Evolutionary conservation across 2,329 filamentous ascomycete species (phyloP), one percentile per base, ranked within the genome.

Genomic region (Pseudopithomyces chartarum): DNA sequence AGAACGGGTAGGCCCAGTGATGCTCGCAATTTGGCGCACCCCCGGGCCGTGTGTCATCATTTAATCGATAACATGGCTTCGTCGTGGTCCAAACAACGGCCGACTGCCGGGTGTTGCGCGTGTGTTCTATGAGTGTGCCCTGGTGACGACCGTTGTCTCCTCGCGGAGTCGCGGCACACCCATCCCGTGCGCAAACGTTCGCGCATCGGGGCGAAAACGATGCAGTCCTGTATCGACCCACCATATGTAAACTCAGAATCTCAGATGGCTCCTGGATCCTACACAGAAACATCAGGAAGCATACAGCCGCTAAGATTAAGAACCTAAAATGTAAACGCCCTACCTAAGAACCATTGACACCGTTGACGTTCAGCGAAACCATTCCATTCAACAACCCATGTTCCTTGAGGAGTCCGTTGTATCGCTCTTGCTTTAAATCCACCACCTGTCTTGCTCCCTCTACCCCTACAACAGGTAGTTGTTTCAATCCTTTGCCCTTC

Each of bases 361-460:
- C 59, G 20, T 64, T 56, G 3, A 48, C 45, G 17, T 48, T 48
- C 45, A 48, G n/a, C 12, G 45, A 19, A 23, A 11, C 32, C 45
- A 70, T 44, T 0, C 62, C 64, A 48, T 72, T 68, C 69, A 79
- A 44, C 17, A 74, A 54, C 8, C 71, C 73, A 51, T 73, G 67
- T 42, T 69, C 65, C 40, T 72, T 61, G 22, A 80, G 61, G 52
- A 80, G 50, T 46, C 66, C 70, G 54, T 80, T 80, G 44, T 77
- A 79, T n/a, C 73, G 67, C 55, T 73, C 68, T 53, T 74, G 73
- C 20, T 68, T 65, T 40, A 76, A 73, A 33, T 79, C 73, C 48
- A 79, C 49, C n/a, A 80, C 67, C 56, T 79, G 78, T 48, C 66
- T 69, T 20, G 78, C 77, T n/a, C 72, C 71, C 58, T 80, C 78